phyloP scores from a whole-genome alignment of 2,329 filamentous ascomycete species.

The Colletotrichum orchidophilum region DNA sequence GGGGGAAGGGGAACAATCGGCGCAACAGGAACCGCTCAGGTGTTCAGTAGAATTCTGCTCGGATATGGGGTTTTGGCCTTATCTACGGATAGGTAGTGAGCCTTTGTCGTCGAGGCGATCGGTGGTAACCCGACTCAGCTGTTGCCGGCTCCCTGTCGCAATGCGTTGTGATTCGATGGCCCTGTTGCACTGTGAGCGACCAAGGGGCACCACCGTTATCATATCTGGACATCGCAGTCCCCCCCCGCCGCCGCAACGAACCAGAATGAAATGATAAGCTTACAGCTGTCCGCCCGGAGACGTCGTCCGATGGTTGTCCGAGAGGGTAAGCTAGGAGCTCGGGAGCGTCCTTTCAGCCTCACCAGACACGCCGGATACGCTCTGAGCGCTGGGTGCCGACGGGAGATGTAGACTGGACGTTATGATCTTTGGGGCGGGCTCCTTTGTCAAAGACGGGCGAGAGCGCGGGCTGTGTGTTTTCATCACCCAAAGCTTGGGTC shows the following conservation, averaged over 20 bases:
- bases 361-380: background rate
- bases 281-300: slow-evolving; percentile 11
- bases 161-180: slow-evolving; percentile 3
- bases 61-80: slow-evolving; percentile 15
- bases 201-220: slow-evolving; percentile 13
- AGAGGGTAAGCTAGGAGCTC: background rate
- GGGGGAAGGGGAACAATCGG: background rate
- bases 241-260: slow-evolving; percentile 4
- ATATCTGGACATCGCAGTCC: background rate
- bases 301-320: slow-evolving; percentile 9
- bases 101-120: background rate
- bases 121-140: background rate
- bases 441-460: background rate
- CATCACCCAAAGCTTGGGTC: background rate
- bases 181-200: slow-evolving; percentile 14
- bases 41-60: background rate
- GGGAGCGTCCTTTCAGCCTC: background rate
- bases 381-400: too few relatives aligned
- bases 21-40: background rate
- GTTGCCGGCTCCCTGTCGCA: background rate
- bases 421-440: too few relatives aligned
- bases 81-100: background rate
- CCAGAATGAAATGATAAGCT: slow-evolving; percentile 25
- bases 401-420: too few relatives aligned
- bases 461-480: background rate